Conservation (phyloP, 2,329 filamentous ascomycete genomes). For the Sporothrix humicola region DNA sequence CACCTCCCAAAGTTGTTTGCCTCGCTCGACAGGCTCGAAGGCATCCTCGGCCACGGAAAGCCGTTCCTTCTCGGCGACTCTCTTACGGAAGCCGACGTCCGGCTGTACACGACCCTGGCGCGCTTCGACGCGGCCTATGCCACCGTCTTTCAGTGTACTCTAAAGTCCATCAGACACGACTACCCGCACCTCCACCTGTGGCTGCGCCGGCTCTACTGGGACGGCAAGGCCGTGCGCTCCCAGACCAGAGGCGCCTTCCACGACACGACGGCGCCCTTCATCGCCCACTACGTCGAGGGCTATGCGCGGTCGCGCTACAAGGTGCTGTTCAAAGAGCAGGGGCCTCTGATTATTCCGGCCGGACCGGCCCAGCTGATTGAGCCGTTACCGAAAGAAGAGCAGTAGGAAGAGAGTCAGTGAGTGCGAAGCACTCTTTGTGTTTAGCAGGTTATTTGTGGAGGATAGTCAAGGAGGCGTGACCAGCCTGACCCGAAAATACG, state of each 20-base stretch:
- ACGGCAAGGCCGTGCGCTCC: slow-evolving; percentile 1
- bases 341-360: slow-evolving; percentile 26
- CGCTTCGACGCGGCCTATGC: slow-evolving; percentile 74
- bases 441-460: no score
- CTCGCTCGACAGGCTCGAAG: slow-evolving; percentile 68
- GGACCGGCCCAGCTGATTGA: slow-evolving; percentile 28
- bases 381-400: no score
- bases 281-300: slow-evolving; percentile 28
- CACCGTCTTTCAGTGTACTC: slow-evolving; percentile 68
- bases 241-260: slow-evolving; percentile 30
- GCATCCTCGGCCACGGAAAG: slow-evolving; percentile 54
- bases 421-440: no score
- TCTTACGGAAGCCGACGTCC: slow-evolving; percentile 72
- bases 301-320: slow-evolving; percentile 30
- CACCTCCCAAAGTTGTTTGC: slow-evolving; percentile 65
- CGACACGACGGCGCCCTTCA: slow-evolving; percentile 24
- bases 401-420: no score
- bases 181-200: slow-evolving; percentile 73
- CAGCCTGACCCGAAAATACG: no score
- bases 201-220: slow-evolving; percentile 67
- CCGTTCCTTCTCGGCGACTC: slow-evolving; percentile 67
- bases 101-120: slow-evolving; percentile 68
- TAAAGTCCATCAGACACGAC: slow-evolving; percentile 67
- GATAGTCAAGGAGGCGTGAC: no score
- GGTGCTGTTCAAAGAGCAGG: slow-evolving; percentile 25